These are phyloP conservation scores for Floccularia luteovirens DNA, from an alignment of 768 basidiomycete species.

Conservation along the genomic window DNA sequence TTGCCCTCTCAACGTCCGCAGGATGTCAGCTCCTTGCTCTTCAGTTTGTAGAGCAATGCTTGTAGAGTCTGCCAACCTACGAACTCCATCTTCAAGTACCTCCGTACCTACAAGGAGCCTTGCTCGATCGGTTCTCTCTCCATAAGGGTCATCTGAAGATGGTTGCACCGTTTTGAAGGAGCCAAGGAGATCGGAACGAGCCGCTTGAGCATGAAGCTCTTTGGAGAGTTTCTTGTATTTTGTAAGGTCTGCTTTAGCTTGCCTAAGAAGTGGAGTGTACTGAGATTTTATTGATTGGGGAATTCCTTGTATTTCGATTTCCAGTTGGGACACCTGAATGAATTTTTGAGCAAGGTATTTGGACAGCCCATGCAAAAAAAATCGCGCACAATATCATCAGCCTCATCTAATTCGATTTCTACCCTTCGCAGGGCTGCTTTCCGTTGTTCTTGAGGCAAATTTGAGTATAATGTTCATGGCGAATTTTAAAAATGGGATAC, in stretches of 20 bases:
- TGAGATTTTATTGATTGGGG: slow-evolving; percentile 72
- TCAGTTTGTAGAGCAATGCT: slow-evolving; percentile 91
- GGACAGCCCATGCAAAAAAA: background rate
- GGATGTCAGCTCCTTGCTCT: slow-evolving; percentile 82
- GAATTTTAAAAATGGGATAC: background rate
- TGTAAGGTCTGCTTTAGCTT: slow-evolving; percentile 63
- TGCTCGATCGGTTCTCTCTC: slow-evolving; percentile 53
- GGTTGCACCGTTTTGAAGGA: slow-evolving; percentile 10
- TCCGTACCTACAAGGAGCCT: slow-evolving; percentile 69
- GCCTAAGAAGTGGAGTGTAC: slow-evolving; percentile 60
- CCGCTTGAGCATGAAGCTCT: slow-evolving; percentile 57
- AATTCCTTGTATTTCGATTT: slow-evolving; percentile 88
- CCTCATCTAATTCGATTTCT: slow-evolving; percentile 89
- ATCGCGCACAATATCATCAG: slow-evolving; percentile 78
- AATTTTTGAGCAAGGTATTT: background rate
- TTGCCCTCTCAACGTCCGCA: slow-evolving; percentile 73
- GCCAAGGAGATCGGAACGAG: slow-evolving; percentile 58
- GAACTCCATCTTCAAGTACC: slow-evolving; percentile 64
- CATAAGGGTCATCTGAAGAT: slow-evolving; percentile 69
- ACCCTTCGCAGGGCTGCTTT: slow-evolving; percentile 75
- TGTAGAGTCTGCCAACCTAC: slow-evolving; percentile 72
- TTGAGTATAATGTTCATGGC: background rate
- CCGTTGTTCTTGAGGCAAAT: slow-evolving; percentile 55
- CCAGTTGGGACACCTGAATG: slow-evolving; percentile 83
- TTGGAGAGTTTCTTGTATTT: slow-evolving; percentile 73